Evolutionary conservation across 1,284 basidiomycete genomes (phyloP).

Genomic region (Bondarzewia mesenterica): DNA sequence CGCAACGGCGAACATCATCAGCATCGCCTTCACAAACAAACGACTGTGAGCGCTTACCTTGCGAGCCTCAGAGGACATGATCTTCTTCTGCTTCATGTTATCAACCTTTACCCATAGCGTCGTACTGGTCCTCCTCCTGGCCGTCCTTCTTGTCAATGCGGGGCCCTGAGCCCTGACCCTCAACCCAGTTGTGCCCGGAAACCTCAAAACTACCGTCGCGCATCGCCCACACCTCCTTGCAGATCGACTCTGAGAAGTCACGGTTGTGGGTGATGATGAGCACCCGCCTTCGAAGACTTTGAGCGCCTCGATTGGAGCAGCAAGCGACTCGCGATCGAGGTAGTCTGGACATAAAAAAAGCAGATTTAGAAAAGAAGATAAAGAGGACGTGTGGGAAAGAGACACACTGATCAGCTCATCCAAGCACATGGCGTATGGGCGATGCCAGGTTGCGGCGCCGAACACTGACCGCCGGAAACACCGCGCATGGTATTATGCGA

Average conservation of each 20-base stretch:
- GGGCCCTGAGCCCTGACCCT: slow-evolving; percentile 88
- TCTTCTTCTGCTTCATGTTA: slow-evolving; percentile 77
- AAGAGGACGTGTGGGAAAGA: not conserved
- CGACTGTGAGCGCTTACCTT: slow-evolving; percentile 47
- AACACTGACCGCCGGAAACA: slow-evolving; percentile 98
- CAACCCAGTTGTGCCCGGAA: slow-evolving; percentile 97
- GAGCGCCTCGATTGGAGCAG: slow-evolving; percentile 92
- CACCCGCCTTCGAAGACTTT: slow-evolving; percentile 96
- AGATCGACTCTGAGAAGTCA: slow-evolving; percentile 95
- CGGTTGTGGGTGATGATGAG: slow-evolving; percentile 96
- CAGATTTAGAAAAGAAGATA: slow-evolving; percentile 9
- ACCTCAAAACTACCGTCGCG: slow-evolving; percentile 87
- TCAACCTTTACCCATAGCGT: slow-evolving; percentile 95
- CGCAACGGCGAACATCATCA: too few species aligned
- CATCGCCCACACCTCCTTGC: slow-evolving; percentile 92
- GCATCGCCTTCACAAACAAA: too few species aligned
- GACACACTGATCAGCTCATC: slow-evolving; percentile 90
- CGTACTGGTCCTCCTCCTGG: slow-evolving; percentile 84
- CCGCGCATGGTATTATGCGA: slow-evolving; percentile 96
- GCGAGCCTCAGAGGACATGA: slow-evolving; percentile 72
- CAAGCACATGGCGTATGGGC: slow-evolving; percentile 94
- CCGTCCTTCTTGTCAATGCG: slow-evolving; percentile 87
- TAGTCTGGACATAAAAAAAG: slow-evolving; percentile 69
- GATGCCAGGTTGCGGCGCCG: slow-evolving; percentile 96
- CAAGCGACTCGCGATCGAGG: slow-evolving; percentile 95